Percentiles rank a stretch among this genome's conserved stretches.
Conservation (phyloP, 106 monocot species). For the Dioscorea alata region DNA sequence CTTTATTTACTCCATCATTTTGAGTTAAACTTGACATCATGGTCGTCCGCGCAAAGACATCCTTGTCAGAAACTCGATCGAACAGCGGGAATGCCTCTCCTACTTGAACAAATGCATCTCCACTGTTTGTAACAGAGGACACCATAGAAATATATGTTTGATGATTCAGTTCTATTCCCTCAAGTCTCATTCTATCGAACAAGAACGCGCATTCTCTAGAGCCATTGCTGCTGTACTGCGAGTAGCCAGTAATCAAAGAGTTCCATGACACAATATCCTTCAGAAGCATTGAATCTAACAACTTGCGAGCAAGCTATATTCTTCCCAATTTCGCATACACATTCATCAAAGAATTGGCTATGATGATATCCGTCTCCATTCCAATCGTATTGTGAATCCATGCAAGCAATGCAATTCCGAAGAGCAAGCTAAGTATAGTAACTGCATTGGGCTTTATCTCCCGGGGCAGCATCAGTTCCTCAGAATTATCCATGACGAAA, state of each 20-base stretch:
- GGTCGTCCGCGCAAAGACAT: conserved; percentile 46
- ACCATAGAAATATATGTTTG: conserved; percentile 45
- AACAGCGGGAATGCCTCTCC: conserved; percentile 32
- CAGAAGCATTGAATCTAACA: conserved; percentile 54
- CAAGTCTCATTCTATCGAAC: too few species aligned
- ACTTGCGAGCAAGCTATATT: conserved; percentile 16
- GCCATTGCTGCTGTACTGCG: conserved; percentile 8
- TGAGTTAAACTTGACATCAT: conserved; percentile 67
- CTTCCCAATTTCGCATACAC: conserved; percentile 29
- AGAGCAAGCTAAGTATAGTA: conserved; percentile 43
- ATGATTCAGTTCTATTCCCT: conserved; percentile 33
- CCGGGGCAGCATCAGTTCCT: conserved; percentile 47
- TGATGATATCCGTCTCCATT: conserved; percentile 21
- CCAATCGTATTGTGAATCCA: conserved; percentile 19
- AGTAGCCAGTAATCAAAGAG: conserved; percentile 47
- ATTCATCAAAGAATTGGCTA: conserved; percentile 48
- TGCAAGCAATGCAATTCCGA: conserved; percentile 46
- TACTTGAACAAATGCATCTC: background rate
- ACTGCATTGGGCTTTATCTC: conserved; percentile 50
- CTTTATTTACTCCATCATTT: conserved; percentile 34
- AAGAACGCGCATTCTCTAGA: conserved; percentile 13
- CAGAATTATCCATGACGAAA: conserved; percentile 87
- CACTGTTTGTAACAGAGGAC: conserved; percentile 13
- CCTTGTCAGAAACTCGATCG: conserved; percentile 20
- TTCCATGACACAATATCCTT: conserved; percentile 64